Conservation (phyloP, 768 basidiomycete genomes). For the Gelatoporia subvermispora region DNA sequence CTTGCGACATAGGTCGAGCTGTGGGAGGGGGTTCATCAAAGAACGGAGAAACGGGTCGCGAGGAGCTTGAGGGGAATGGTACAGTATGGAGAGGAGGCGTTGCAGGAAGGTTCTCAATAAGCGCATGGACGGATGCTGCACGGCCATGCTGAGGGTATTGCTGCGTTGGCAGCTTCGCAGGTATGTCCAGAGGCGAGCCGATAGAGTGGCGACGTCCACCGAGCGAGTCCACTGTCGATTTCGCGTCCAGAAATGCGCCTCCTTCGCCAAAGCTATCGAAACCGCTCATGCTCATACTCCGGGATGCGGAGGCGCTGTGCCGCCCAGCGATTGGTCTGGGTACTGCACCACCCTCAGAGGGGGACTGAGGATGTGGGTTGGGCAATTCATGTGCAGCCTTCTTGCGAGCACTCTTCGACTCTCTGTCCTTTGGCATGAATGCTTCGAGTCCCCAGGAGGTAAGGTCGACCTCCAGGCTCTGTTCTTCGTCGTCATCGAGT, state of each 20-base stretch:
- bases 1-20: conserved; percentile 30
- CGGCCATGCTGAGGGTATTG: conserved; percentile 39
- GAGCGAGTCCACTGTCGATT: conserved; percentile 8
- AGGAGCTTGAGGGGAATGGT: conserved; percentile 49
- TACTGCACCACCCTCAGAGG: conserved; percentile 5
- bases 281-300: conserved; percentile 66
- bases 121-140: conserved; percentile 45
- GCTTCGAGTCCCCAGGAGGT: conserved; percentile 81
- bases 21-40: conserved; percentile 29
- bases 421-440: conserved; percentile 64
- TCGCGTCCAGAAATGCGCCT: conserved; percentile 41
- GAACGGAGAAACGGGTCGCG: conserved; percentile 47
- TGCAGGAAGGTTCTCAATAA: conserved; percentile 38
- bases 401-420: conserved; percentile 26
- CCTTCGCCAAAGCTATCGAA: conserved; percentile 49
- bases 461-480: conserved; percentile 70
- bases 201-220: conserved; percentile 52
- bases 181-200: conserved; percentile 50
- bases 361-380: conserved; percentile 34
- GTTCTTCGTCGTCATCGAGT: conserved; percentile 39
- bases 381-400: conserved; percentile 36
- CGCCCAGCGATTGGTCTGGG: conserved; percentile 2
- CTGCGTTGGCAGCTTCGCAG: conserved; percentile 30
- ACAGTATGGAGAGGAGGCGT: conserved; percentile 43
- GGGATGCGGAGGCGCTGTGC: conserved; percentile 20